Evolutionary conservation across 73 alveolate genomes (phyloP).

Genomic region (Breviolum minutum): DNA sequence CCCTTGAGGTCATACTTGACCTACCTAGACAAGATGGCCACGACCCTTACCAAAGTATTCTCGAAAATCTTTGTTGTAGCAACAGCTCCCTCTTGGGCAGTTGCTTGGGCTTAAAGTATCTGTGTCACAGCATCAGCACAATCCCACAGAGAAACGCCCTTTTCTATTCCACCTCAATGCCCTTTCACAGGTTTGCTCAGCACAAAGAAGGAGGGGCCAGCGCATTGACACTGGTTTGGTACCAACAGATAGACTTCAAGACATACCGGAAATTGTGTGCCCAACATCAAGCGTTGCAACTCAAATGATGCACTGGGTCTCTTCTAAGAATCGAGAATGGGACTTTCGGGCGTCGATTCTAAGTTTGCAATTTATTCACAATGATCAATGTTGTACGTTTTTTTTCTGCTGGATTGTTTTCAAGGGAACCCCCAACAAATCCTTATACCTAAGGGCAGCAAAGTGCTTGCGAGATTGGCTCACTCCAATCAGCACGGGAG

Average conservation of each 20-base stretch:
- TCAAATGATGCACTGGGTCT: slow-evolving; percentile 1
- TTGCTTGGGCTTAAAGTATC: background rate
- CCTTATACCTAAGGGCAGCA: background rate
- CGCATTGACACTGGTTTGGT: background rate
- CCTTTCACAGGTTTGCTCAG: slow-evolving; percentile 1
- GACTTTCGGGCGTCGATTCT: background rate
- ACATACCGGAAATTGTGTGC: background rate
- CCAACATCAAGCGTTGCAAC: slow-evolving; percentile 10
- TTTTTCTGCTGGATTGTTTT: background rate
- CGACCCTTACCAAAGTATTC: background rate
- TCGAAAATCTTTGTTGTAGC: background rate
- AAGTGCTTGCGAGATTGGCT: background rate
- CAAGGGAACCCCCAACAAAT: background rate
- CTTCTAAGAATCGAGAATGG: background rate
- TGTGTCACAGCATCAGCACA: background rate
- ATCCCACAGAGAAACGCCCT: background rate
- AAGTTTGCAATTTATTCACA: background rate
- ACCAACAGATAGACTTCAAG: background rate
- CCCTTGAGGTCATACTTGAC: background rate
- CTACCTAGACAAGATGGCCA: background rate
- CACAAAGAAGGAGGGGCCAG: background rate
- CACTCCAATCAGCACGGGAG: background rate
- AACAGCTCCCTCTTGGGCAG: background rate
- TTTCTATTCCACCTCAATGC: background rate
- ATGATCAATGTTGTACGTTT: background rate